Percentiles rank a stretch among this genome's conserved stretches.
phyloP scores from a whole-genome alignment of 2,329 filamentous ascomycete genomes.

The Aspergillus uvarum region DNA sequence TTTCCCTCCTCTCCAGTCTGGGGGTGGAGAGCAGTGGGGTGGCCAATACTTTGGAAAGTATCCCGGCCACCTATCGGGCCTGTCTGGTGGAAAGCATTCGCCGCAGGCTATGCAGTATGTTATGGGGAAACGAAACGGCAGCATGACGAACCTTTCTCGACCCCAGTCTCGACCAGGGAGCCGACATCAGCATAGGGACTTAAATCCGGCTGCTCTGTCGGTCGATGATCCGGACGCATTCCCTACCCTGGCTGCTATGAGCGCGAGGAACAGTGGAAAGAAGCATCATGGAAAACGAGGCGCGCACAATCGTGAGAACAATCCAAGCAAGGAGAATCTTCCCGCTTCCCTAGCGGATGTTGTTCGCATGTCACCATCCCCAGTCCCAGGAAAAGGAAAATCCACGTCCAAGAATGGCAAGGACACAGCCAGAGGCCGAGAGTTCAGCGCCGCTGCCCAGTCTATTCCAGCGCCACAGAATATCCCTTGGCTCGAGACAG shows the following conservation, averaged over 20 bases:
- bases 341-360: constrained; percentile 87
- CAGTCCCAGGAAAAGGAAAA: constrained; percentile 58
- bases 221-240: constrained; percentile 96
- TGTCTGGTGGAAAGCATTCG: constrained; percentile 48
- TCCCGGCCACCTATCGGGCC: constrained; percentile 44
- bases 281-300: constrained; percentile 92
- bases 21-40: constrained; percentile 60
- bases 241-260: constrained; percentile 77
- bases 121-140: constrained; percentile 42
- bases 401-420: constrained; percentile 59
- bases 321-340: constrained; percentile 65
- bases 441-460: constrained; percentile 78
- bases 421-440: constrained; percentile 64
- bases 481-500: constrained; percentile 95
- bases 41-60: constrained; percentile 48
- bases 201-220: constrained; percentile 67
- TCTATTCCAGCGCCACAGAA: constrained; percentile 86
- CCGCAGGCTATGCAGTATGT: constrained; percentile 31
- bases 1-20: constrained; percentile 74
- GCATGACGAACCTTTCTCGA: constrained; percentile 58
- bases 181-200: constrained; percentile 67
- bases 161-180: constrained; percentile 82
- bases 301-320: constrained; percentile 58
- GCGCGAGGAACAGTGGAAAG: constrained; percentile 69
- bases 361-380: constrained; percentile 90